A percentile compares a stretch with the other conserved stretches of the same genome.
These are phyloP conservation scores for Aspergillus quadrilineatus DNA, from an alignment of 2,329 filamentous ascomycete genomes.

Conservation along the genomic window DNA sequence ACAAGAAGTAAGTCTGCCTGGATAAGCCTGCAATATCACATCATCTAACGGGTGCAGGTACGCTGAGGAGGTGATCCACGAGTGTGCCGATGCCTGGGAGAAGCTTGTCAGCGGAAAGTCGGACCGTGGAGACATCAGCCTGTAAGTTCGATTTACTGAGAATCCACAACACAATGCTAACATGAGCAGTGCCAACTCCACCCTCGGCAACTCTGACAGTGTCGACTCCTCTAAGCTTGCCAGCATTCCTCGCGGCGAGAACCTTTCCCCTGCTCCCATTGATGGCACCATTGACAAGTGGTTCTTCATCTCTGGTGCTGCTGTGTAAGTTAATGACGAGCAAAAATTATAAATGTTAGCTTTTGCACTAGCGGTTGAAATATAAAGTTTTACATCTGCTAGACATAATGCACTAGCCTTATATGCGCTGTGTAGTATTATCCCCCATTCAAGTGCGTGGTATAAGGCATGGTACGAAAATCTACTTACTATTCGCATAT, in stretches of 20 bases:
- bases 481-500: neutral
- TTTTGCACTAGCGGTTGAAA: slow-evolving; percentile 14
- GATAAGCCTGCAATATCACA: slow-evolving; percentile 14
- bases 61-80: slow-evolving; percentile 89
- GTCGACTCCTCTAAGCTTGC: slow-evolving; percentile 68
- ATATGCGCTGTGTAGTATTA: neutral
- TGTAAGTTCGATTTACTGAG: slow-evolving; percentile 57
- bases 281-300: slow-evolving; percentile 99
- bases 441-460: neutral
- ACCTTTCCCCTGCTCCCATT: slow-evolving; percentile 81
- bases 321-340: slow-evolving; percentile 57
- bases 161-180: slow-evolving; percentile 13
- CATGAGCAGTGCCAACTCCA: slow-evolving; percentile 69
- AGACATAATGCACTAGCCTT: slow-evolving; percentile 2
- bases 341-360: slow-evolving; percentile 32
- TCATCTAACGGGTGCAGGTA: slow-evolving; percentile 56
- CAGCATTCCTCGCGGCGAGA: slow-evolving; percentile 75
- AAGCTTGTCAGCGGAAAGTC: slow-evolving; percentile 91
- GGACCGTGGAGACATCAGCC: slow-evolving; percentile 70
- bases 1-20: slow-evolving; percentile 71
- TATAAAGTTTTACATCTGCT: slow-evolving; percentile 2
- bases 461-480: neutral
- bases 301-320: slow-evolving; percentile 99
- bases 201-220: slow-evolving; percentile 72
- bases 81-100: slow-evolving; percentile 97